Evolutionary conservation across 2,329 filamentous ascomycete species (phyloP).

Genomic region (Cytospora piceae): DNA sequence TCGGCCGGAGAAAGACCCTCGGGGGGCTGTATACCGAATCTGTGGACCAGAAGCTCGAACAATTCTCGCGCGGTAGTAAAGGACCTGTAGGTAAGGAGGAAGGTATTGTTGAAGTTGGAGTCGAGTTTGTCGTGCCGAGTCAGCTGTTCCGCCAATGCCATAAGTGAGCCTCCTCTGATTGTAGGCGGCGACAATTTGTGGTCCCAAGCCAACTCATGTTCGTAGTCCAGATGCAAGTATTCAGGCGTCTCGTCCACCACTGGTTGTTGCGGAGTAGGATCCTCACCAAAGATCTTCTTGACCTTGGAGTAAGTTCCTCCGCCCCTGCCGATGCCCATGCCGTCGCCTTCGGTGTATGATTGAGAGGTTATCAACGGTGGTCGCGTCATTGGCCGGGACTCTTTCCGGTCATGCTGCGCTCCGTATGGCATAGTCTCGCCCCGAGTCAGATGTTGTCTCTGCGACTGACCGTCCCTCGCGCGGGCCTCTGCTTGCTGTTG

Average conservation of each 20-base stretch:
- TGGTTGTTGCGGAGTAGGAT: conserved; percentile 54
- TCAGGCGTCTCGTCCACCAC: conserved; percentile 77
- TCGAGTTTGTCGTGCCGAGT: conserved; percentile 96
- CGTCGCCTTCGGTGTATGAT: conserved; percentile 67
- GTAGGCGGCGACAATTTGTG: conserved; percentile 74
- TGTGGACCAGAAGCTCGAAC: conserved; percentile 88
- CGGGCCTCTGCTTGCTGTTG: conserved; percentile 52
- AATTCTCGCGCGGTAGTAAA: conserved; percentile 90
- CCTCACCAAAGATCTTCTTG: conserved; percentile 68
- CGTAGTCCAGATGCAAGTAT: conserved; percentile 84
- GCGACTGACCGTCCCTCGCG: conserved; percentile 49
- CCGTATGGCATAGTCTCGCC: conserved; percentile 61
- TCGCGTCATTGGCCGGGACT: conserved; percentile 56
- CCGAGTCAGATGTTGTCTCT: conserved; percentile 59
- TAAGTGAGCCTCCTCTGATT: conserved; percentile 86
- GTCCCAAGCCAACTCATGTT: conserved; percentile 89
- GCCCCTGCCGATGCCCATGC: conserved; percentile 58
- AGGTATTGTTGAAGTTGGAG: conserved; percentile 95
- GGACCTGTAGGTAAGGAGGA: conserved; percentile 93
- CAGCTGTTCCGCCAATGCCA: conserved; percentile 89
- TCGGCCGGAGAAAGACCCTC: conserved; percentile 76
- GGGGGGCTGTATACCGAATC: conserved; percentile 91
- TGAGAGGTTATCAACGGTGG: conserved; percentile 59
- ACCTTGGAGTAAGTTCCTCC: conserved; percentile 61
- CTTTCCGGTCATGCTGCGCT: conserved; percentile 61